A percentile compares a stretch with the other conserved stretches of the same genome.
Conservation (phyloP, 768 basidiomycete genomes). For the Trametes meyenii region DNA sequence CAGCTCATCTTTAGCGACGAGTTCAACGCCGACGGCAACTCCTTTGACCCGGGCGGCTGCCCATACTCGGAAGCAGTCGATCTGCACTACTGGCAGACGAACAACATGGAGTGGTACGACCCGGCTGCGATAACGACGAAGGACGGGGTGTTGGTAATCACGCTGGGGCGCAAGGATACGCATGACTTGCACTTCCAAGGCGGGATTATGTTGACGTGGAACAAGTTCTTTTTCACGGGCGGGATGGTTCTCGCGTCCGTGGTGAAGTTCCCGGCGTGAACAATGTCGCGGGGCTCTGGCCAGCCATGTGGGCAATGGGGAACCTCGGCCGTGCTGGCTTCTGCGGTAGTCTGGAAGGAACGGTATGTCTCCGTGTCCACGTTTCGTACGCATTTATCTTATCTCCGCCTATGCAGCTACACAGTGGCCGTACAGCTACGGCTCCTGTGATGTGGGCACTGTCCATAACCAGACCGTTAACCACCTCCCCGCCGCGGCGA, state of each 20-base stretch:
- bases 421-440: constrained; percentile 72
- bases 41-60: constrained; percentile 80
- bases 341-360: no score
- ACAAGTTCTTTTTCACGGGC: constrained; percentile 90
- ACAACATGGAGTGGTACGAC: constrained; percentile 82
- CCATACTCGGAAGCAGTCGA: constrained; percentile 55
- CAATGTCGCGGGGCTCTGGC: constrained; percentile 61
- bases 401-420: no score
- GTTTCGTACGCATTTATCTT: no score
- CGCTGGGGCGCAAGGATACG: constrained; percentile 63
- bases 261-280: constrained; percentile 66
- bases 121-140: constrained; percentile 59
- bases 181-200: constrained; percentile 42
- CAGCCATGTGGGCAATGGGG: constrained; percentile 62
- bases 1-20: constrained; percentile 89
- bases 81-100: constrained; percentile 49
- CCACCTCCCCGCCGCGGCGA: constrained; percentile 65
- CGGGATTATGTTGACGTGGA: constrained; percentile 59
- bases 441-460: constrained; percentile 84
- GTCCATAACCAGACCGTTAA: constrained; percentile 77
- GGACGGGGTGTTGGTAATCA: constrained; percentile 46
- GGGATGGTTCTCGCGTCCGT: constrained; percentile 72
- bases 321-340: constrained; percentile 69
- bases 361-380: no score
- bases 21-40: constrained; percentile 77